Evolutionary conservation across 257 asterid genomes (phyloP), one percentile per base, ranked within the genome.

Genomic region (Linaria vulgaris): DNA sequence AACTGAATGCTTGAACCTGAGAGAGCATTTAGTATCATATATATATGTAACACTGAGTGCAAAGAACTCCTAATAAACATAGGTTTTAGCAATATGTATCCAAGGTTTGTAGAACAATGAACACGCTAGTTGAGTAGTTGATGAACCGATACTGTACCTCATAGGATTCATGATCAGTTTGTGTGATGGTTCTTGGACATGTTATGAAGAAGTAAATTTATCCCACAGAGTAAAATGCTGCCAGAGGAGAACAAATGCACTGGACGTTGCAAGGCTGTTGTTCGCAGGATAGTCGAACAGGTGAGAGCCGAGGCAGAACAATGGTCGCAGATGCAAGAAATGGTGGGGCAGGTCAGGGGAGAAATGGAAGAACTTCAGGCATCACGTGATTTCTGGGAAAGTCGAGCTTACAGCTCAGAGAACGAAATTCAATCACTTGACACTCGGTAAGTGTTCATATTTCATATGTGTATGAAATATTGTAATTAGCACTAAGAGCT

Each of bases 311-410:
- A 92, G 80, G 79, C 96, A 4, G 97, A 92, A 67, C 97, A 92
- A 61, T 92, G 95, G 95, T 80, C 97, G 45, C 97, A 92, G 61
- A 92, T 92, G 96, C 99, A 89, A 60, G 88, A 52, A 59, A 92
- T 92, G 99, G 66, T 92, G 44, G 76, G 68, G 63, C 88, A 80
- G 65, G 97, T 92, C 23, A 78, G 95, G 4, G 79, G 73, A 12
- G 97, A 92, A 65, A 83, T 89, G 95, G 95, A 87, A 62, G 77
- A 92, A 56, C 79, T 89, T 24, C 89, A 81, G 50, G 67, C 69
- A 8, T 92, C 97, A 22, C 88, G 96, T 0, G 82, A 85, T 61
- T 78, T 71, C 68, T 92, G 96, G 96, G 91, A 89, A 80, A 78
- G 74, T 38, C 88, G 79, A 74, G 88, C 91, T 0, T 73, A 64